Evolutionary conservation across 2,329 filamentous ascomycete species (phyloP).

Genomic region (Cladosporium austrohemisphaericum): DNA sequence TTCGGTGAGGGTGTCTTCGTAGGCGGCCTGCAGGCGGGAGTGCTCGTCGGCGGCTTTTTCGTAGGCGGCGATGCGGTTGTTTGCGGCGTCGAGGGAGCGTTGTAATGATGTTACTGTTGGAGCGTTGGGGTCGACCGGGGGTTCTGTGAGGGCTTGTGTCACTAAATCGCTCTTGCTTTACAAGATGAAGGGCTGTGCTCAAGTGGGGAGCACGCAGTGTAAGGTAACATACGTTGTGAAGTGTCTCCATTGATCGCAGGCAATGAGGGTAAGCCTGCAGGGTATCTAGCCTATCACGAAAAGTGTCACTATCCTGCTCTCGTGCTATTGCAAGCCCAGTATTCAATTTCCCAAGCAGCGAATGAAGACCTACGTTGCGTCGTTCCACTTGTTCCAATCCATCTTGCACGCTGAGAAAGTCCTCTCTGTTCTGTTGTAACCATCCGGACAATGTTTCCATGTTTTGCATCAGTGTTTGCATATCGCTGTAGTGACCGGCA

Average conservation of each 20-base stretch:
- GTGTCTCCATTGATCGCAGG: conserved; percentile 15
- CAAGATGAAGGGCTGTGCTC: neutral
- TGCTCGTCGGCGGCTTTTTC: conserved; percentile 26
- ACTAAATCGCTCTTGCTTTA: conserved; percentile 1
- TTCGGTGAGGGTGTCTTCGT: conserved; percentile 39
- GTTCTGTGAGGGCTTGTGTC: conserved; percentile 17
- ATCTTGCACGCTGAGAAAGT: conserved; percentile 32
- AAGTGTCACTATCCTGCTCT: conserved; percentile 9
- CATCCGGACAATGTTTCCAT: conserved; percentile 34
- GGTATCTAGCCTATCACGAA: conserved; percentile 13
- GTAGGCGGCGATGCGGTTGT: conserved; percentile 27
- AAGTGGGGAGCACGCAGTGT: neutral
- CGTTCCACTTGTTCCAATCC: conserved; percentile 30
- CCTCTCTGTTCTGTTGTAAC: conserved; percentile 35
- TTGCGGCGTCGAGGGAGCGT: conserved; percentile 25
- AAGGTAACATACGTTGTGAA: conserved; percentile 20
- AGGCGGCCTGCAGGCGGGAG: conserved; percentile 30
- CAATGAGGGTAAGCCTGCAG: conserved; percentile 14
- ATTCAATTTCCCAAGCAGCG: conserved; percentile 10
- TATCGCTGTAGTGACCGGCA: conserved; percentile 37
- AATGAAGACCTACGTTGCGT: conserved; percentile 16
- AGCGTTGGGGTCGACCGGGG: conserved; percentile 18
- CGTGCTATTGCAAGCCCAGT: conserved; percentile 3
- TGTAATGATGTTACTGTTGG: conserved; percentile 31
- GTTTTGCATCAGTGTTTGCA: conserved; percentile 36